These are phyloP conservation scores for Ophiocordyceps australis DNA, from an alignment of 2,329 filamentous ascomycete species.

Conservation along the genomic window DNA sequence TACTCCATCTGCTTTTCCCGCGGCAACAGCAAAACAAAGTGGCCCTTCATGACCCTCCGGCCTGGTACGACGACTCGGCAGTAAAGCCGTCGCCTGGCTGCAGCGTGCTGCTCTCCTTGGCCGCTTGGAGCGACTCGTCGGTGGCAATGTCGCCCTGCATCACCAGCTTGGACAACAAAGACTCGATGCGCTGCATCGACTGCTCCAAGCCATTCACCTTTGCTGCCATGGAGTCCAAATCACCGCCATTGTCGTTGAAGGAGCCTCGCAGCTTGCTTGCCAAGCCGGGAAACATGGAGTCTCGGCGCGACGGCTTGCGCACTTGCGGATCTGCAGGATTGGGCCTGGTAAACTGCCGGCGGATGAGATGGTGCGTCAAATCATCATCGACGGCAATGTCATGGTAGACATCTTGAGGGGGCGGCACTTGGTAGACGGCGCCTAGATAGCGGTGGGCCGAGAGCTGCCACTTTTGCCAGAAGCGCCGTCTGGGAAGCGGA, in stretches of 20 bases:
- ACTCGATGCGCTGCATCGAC: conserved; percentile 26
- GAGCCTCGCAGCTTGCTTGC: conserved; percentile 27
- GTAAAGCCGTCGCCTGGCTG: conserved; percentile 9
- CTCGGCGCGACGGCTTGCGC: conserved; percentile 24
- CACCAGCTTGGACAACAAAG: conserved; percentile 22
- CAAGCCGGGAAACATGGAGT: conserved; percentile 38
- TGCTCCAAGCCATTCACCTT: conserved; percentile 32
- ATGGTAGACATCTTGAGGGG: conserved; percentile 39
- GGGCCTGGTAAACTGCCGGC: conserved; percentile 32
- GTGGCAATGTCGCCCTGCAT: conserved; percentile 10
- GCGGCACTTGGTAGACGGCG: conserved; percentile 53
- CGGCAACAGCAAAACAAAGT: too few species aligned
- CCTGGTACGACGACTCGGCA: conserved; percentile 11
- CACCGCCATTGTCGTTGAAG: conserved; percentile 23
- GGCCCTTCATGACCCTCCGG: conserved; percentile 1
- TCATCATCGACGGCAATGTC: conserved; percentile 42
- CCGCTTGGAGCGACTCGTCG: conserved; percentile 8
- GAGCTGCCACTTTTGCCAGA: conserved; percentile 52
- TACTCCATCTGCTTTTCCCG: too few species aligned
- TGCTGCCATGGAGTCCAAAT: conserved; percentile 21
- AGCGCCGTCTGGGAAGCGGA: conserved; percentile 19
- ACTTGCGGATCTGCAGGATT: conserved; percentile 12
- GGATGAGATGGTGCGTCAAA: conserved; percentile 37
- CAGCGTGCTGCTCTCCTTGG: conserved; percentile 12
- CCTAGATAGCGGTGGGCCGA: conserved; percentile 55